phyloP scores from a whole-genome alignment of 1,139 yeast genomes.

The Yamadazyma membranifaciens region DNA sequence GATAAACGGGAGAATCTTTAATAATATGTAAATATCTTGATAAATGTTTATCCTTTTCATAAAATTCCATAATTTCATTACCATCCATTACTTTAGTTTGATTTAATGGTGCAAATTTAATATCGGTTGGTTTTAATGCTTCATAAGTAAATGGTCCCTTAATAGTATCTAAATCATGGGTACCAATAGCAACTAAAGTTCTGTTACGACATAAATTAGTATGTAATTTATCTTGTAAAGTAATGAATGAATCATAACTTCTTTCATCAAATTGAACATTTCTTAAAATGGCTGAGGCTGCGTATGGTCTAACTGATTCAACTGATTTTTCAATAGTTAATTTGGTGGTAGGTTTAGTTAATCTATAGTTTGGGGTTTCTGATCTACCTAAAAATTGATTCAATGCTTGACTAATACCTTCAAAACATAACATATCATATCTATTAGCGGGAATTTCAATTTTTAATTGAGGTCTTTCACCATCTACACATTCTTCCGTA shows the following conservation, averaged over 20 bases:
- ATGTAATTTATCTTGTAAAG: conserved; percentile 94
- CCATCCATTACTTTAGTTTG: conserved; percentile 80
- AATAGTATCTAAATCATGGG: conserved; percentile 87
- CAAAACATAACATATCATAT: conserved; percentile 96
- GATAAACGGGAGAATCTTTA: conserved; percentile 85
- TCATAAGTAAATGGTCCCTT: conserved; percentile 86
- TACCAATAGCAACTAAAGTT: conserved; percentile 96
- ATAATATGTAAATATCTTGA: conserved; percentile 88
- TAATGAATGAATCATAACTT: conserved; percentile 89
- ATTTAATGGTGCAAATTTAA: conserved; percentile 81
- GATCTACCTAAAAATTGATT: conserved; percentile 81
- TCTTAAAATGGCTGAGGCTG: conserved; percentile 90
- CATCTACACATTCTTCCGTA: conserved; percentile 72
- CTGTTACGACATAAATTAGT: conserved; percentile 95
- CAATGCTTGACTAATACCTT: conserved; percentile 94
- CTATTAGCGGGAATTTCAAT: conserved; percentile 98
- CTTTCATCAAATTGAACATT: conserved; percentile 78
- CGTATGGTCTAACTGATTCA: conserved; percentile 78
- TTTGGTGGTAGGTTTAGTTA: conserved; percentile 57
- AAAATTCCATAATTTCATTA: conserved; percentile 78
- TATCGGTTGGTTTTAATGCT: conserved; percentile 76
- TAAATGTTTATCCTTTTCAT: conserved; percentile 85
- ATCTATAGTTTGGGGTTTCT: conserved; percentile 63
- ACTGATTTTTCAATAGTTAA: conserved; percentile 77
- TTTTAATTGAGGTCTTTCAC: conserved; percentile 93